phyloP scores from a whole-genome alignment of 2,329 filamentous ascomycete genomes.

The Penicillium rolfsii region DNA sequence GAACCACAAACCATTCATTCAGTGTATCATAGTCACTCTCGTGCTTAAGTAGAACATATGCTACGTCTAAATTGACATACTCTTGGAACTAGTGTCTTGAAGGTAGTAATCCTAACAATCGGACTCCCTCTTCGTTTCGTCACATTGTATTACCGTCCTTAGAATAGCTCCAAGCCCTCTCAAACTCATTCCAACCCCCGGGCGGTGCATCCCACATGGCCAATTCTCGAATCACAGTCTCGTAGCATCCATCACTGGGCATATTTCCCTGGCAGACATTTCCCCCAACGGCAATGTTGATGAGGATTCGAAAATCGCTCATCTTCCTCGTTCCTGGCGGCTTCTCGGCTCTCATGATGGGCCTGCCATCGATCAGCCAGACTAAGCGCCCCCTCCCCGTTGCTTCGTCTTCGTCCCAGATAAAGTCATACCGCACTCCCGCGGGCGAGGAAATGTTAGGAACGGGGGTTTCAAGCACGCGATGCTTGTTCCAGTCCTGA shows the following conservation, averaged over 20 bases:
- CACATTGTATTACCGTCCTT: slow-evolving; percentile 32
- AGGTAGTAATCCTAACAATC: too few species aligned
- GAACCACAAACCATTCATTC: too few species aligned
- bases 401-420: slow-evolving; percentile 31
- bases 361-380: slow-evolving; percentile 30
- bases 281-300: slow-evolving; percentile 32
- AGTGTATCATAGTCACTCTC: too few species aligned
- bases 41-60: too few species aligned
- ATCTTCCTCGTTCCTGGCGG: slow-evolving; percentile 31
- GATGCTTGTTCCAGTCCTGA: slow-evolving; percentile 32
- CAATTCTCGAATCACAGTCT: slow-evolving; percentile 30
- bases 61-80: too few species aligned
- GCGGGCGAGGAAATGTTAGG: slow-evolving; percentile 27
- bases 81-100: too few species aligned
- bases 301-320: slow-evolving; percentile 32
- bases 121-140: slow-evolving; percentile 1
- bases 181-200: slow-evolving; percentile 28
- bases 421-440: slow-evolving; percentile 30
- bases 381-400: slow-evolving; percentile 27
- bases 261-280: slow-evolving; percentile 32
- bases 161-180: slow-evolving; percentile 22
- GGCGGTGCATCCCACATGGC: slow-evolving; percentile 32
- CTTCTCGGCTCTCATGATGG: slow-evolving; percentile 32
- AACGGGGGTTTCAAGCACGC: slow-evolving; percentile 29
- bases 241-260: slow-evolving; percentile 30